phyloP scores from a whole-genome alignment of 495 filamentous ascomycete species.

The Bathelium albidoporum region DNA sequence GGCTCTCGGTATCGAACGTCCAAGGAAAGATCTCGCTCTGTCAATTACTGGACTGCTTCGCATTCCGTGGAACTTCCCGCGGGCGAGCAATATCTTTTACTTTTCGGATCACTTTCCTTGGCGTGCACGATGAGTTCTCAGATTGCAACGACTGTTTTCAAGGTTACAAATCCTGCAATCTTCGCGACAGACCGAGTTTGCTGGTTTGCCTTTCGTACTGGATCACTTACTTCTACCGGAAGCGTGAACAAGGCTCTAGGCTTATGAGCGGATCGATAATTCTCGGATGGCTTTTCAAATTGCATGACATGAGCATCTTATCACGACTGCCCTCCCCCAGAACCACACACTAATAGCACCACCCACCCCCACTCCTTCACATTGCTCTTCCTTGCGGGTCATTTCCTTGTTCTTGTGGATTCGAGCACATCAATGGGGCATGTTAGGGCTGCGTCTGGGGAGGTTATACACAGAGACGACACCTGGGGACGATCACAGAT shows the following conservation, averaged over 20 bases:
- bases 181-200: neutral
- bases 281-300: constrained; percentile 13
- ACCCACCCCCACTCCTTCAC: constrained; percentile 15
- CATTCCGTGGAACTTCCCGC: neutral
- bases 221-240: neutral
- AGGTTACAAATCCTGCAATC: neutral
- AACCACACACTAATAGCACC: constrained; percentile 10
- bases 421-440: neutral
- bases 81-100: neutral
- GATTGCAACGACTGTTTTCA: neutral
- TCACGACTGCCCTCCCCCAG: too few species aligned
- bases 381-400: constrained; percentile 5
- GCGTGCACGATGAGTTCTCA: neutral
- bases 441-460: constrained; percentile 21
- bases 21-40: neutral
- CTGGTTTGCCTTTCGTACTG: neutral
- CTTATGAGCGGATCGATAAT: constrained; percentile 5
- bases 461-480: constrained; percentile 1
- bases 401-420: constrained; percentile 7
- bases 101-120: neutral
- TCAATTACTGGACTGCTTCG: neutral
- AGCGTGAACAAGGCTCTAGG: neutral
- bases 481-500: neutral
- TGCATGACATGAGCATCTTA: constrained; percentile 13
- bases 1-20: neutral